phyloP scores from a whole-genome alignment of 2,329 filamentous ascomycete species.

The Alternaria sp. region DNA sequence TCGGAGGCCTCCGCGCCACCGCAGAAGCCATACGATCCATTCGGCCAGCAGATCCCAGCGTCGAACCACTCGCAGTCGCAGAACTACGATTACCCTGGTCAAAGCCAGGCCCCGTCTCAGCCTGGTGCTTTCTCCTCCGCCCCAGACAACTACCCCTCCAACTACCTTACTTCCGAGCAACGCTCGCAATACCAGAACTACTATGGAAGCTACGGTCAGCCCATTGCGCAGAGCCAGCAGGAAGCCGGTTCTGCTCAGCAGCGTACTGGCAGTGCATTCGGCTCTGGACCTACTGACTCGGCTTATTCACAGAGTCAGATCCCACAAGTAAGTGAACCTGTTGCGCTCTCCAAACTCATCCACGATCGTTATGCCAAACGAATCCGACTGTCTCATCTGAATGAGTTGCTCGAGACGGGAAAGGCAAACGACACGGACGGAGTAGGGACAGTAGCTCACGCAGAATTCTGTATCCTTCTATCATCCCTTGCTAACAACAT shows the following conservation, averaged over 20 bases:
- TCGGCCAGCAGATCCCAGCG: constrained; percentile 73
- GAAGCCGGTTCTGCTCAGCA: constrained; percentile 76
- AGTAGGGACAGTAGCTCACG: constrained; percentile 13
- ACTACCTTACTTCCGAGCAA: constrained; percentile 81
- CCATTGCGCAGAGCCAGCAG: constrained; percentile 66
- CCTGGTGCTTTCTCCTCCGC: constrained; percentile 76
- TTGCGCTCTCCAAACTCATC: constrained; percentile 5
- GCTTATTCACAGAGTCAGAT: constrained; percentile 69
- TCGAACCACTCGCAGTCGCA: constrained; percentile 47
- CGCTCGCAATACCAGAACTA: constrained; percentile 75
- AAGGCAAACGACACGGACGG: constrained; percentile 7
- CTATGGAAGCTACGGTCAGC: constrained; percentile 64
- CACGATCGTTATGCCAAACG: constrained; percentile 9
- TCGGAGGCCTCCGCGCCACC: constrained; percentile 67
- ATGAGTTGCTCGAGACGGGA: constrained; percentile 11
- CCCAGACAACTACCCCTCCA: constrained; percentile 78
- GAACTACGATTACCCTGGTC: constrained; percentile 59
- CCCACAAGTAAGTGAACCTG: constrained; percentile 57
- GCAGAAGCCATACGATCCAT: constrained; percentile 88
- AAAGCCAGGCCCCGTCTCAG: constrained; percentile 66
- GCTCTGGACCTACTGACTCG: constrained; percentile 66
- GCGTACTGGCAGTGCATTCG: constrained; percentile 80
- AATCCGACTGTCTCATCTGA: constrained; percentile 5
- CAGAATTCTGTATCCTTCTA: constrained; percentile 1
- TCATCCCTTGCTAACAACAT: constrained; percentile 23